Evolutionary conservation across 2,329 filamentous ascomycete species (phyloP).

Genomic region (Phialocephala sp.): DNA sequence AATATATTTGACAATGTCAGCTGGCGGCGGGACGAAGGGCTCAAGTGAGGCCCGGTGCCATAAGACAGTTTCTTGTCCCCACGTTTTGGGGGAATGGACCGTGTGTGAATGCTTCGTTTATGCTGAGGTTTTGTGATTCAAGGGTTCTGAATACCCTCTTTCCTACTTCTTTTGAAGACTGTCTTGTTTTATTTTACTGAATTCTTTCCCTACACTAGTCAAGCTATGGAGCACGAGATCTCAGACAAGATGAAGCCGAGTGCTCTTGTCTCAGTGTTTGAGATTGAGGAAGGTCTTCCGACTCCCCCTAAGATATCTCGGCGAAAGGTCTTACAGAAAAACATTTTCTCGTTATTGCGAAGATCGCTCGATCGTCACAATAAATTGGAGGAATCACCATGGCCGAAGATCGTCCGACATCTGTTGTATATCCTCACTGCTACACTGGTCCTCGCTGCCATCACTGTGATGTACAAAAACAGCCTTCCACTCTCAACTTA

Average conservation of each 20-base stretch:
- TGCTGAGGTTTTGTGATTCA: background rate
- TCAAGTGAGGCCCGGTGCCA: background rate
- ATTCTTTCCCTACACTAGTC: background rate
- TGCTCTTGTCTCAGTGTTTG: background rate
- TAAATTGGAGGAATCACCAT: slow-evolving; percentile 21
- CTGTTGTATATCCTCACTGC: slow-evolving; percentile 20
- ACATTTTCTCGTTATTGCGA: slow-evolving; percentile 3
- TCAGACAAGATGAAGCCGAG: background rate
- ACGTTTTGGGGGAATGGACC: background rate
- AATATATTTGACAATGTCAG: background rate
- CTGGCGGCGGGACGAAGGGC: background rate
- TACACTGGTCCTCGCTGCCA: slow-evolving; percentile 14
- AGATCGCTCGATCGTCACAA: slow-evolving; percentile 13
- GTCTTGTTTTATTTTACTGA: background rate
- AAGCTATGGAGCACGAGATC: background rate
- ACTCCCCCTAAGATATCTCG: background rate
- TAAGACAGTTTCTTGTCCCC: background rate
- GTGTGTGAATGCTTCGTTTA: background rate
- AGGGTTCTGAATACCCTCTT: too few species aligned
- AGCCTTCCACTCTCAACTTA: background rate
- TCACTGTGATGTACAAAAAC: slow-evolving; percentile 22
- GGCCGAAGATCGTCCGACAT: slow-evolving; percentile 25
- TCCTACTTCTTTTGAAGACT: too few species aligned
- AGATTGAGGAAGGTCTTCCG: background rate
- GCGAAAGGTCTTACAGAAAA: background rate